Evolutionary conservation across 2,329 filamentous ascomycete species (phyloP), one percentile per base, ranked within the genome.

Genomic region (Daldinia sp.): DNA sequence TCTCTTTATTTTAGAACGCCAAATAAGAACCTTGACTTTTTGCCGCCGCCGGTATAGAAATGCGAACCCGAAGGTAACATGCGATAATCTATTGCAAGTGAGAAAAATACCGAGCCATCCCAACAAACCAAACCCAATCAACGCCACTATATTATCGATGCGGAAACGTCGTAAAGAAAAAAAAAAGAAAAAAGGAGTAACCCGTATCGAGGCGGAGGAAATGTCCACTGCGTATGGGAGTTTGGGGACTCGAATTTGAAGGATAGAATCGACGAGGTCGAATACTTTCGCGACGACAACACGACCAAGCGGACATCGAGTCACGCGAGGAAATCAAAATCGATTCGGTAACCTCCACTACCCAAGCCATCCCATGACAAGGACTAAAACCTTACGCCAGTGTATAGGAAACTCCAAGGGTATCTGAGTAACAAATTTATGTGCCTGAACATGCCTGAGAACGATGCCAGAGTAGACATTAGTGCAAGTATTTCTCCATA

Each of bases 381-480:
- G 50, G 44, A 57, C 28, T 59, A 60, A 46, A 50, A 58, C 69
- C 60, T 66, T 28, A 57, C 64, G 67, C 71, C 63, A 57, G 60
- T 65, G 65, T 53, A 48, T 70, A 57, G 66, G 65, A 68, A 73
- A 68, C 66, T 72, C 71, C 75, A 65, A 70, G 77, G 76, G 74
- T 78, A 78, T 78, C 75, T 75, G 70, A 74, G 74, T 66, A 70
- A 73, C 72, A 74, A 73, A 70, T 71, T 68, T 74, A 76, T 76
- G 75, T 76, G 72, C 73, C 73, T 75, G 72, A 76, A 76, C 65
- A 69, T 73, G 69, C 70, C 72, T 67, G 53, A 65, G 70, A 72
- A 73, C n/a, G 55, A 69, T 71, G 71, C 68, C 70, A 48, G 57
- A 66, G 60, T 71, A 67, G 67, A 71, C 71, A 63, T 61, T 66